Base-by-base conservation (phyloP, 495 filamentous ascomycete genomes). In the Penicillium turbatum region DNA sequence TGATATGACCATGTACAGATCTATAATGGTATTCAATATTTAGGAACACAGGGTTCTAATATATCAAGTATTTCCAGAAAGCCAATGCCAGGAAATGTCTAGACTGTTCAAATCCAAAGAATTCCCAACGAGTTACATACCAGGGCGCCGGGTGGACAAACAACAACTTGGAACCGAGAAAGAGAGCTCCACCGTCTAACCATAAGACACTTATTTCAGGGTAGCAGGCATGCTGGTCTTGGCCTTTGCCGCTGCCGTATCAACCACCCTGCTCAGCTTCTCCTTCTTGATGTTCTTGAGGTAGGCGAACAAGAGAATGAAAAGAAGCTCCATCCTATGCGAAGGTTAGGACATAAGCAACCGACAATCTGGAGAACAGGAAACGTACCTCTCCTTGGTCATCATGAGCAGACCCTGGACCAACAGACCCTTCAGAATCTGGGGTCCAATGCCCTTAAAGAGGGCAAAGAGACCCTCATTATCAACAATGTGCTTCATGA, bases 341-440 rank as follows among this genome's bases (percentile, higher is more conserved):
- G 6, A 38, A 36, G 3, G 53, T 77, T 55, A 77, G 71, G 40
- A 59, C 38, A 16, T 5, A 37, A 37, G 12, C 30, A 2, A 6
- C n/a, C 16, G 5, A 51, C 10, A 26, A 12, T 34, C 3, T 32
- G 2, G 9, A 6, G n/a, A 38, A 12, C 2, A 19, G 10, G 10
- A 1, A 31, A 69, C 82, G 55, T 80, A 95, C 90, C 90, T 82
- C 72, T 99, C 95, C 75, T 99, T 99, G 4, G 89, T 95, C 93
- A 97, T 99, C 93, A 99, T 99, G 21, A 99, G 74, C 43, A 97
- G 75, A 48, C 93, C 93, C 64, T 99, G 93, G 5, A 99, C 93
- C 40, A 97, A 61, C 39, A 99, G 72, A 15, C 95, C 93, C 71
- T 99, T 99, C 41, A 87, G 62, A 44, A 99, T 85, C 67, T 99